phyloP scores from a whole-genome alignment of 805 yeast species.

The Teunomyces aglyptinius region DNA sequence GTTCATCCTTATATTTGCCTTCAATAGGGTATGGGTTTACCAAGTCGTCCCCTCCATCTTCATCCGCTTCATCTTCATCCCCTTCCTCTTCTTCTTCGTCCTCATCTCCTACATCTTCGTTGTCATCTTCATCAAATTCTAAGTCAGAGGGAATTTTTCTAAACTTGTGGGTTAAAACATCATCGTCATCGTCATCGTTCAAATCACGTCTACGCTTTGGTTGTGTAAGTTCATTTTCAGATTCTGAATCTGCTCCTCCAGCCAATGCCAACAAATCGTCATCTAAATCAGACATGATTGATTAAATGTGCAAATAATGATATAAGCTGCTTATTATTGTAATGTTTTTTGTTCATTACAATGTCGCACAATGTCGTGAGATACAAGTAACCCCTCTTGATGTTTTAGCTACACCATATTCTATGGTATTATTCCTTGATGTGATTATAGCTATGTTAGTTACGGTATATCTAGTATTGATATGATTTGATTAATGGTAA shows the following conservation, averaged over 20 bases:
- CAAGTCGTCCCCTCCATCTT: constrained; percentile 39
- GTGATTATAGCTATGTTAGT: too few species aligned
- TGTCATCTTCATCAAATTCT: constrained; percentile 17
- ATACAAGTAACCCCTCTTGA: not conserved
- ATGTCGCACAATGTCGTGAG: constrained; percentile 1
- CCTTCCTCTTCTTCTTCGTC: constrained; percentile 29
- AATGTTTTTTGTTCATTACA: not conserved
- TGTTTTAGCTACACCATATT: not conserved
- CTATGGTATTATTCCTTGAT: too few species aligned
- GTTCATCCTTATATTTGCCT: constrained; percentile 83
- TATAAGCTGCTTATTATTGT: not conserved
- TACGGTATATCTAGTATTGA: too few species aligned
- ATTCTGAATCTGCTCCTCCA: constrained; percentile 37
- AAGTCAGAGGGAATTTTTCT: constrained; percentile 16
- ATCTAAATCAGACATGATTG: constrained; percentile 74
- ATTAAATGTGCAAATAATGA: not conserved
- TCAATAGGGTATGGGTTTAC: constrained; percentile 88
- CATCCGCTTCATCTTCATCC: constrained; percentile 24
- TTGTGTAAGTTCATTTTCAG: constrained; percentile 21
- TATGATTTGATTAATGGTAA: too few species aligned
- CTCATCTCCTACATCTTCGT: constrained; percentile 15
- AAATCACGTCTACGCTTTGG: constrained; percentile 12
- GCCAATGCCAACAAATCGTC: constrained; percentile 97
- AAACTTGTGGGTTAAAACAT: constrained; percentile 30
- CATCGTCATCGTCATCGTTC: constrained; percentile 29